These are phyloP conservation scores for Orbilia blumenaviensis DNA, from an alignment of 2,329 filamentous ascomycete species.

Conservation along the genomic window DNA sequence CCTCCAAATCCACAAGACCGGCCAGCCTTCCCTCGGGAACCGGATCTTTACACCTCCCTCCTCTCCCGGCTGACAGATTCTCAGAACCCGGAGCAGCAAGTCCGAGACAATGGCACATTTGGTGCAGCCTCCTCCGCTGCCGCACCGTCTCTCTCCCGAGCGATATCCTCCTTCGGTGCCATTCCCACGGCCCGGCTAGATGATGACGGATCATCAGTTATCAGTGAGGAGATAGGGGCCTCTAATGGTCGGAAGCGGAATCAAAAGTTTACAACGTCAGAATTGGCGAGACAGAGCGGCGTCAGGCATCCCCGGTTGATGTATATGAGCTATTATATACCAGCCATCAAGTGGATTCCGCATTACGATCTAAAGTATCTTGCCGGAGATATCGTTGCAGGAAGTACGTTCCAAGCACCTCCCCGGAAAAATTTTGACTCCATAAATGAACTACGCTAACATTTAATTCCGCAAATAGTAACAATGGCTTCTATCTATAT, in stretches of 20 bases:
- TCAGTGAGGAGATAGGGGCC: slow-evolving; percentile 61
- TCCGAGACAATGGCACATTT: slow-evolving; percentile 78
- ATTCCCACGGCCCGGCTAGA: slow-evolving; percentile 52
- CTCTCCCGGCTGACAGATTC: slow-evolving; percentile 39
- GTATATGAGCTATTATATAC: slow-evolving; percentile 93
- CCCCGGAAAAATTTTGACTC: too few relatives aligned
- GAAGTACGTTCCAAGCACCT: slow-evolving; percentile 60
- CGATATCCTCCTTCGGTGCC: slow-evolving; percentile 58
- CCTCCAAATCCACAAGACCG: slow-evolving; percentile 31
- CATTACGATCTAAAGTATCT: slow-evolving; percentile 86
- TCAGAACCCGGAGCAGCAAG: slow-evolving; percentile 58
- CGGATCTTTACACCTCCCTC: slow-evolving; percentile 49
- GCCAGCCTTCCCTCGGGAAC: slow-evolving; percentile 25
- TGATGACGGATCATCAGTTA: slow-evolving; percentile 59
- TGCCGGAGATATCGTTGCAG: slow-evolving; percentile 84
- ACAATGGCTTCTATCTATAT: slow-evolving; percentile 99
- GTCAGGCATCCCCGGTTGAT: slow-evolving; percentile 76
- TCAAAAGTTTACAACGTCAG: slow-evolving; percentile 51
- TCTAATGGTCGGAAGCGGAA: slow-evolving; percentile 12
- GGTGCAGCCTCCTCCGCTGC: slow-evolving; percentile 61
- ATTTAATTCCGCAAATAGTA: slow-evolving; percentile 61
- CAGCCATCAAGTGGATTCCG: slow-evolving; percentile 86
- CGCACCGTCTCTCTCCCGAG: slow-evolving; percentile 59
- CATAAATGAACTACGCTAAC: background rate
- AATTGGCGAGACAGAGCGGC: slow-evolving; percentile 55